A percentile compares a stretch with the other conserved stretches of the same genome.
phyloP scores from a whole-genome alignment of 129 eudicot genomes.

The sunflower (Helianthus annuus) region HanXRQr2.0-SUNRISE NC_035449.2:14454085-14454584 shows the following conservation, averaged over 20 bases:
- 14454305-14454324: conserved; percentile 79
- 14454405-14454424: background rate
- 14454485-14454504: conserved; percentile 75
- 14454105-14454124: conserved; percentile 72
- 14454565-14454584: conserved; percentile 38
- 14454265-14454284: conserved; percentile 78
- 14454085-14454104: conserved; percentile 79
- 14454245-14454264: conserved; percentile 4
- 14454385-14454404: conserved; percentile 44
- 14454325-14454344: conserved; percentile 69
- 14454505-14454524: conserved; percentile 46
- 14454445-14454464: conserved; percentile 64
- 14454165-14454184: conserved; percentile 1
- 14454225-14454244: background rate
- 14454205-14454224: background rate
- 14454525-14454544: conserved; percentile 21
- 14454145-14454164: conserved; percentile 41
- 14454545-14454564: conserved; percentile 37
- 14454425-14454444: conserved; percentile 30
- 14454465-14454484: conserved; percentile 55
- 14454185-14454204: conserved; percentile 6
- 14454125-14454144: conserved; percentile 64
- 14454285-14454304: conserved; percentile 58
- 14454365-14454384: conserved; percentile 56
- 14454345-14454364: conserved; percentile 59